Evolutionary conservation across 257 asterid genomes (phyloP).

Genomic region (Solanum dulcamara): DNA sequence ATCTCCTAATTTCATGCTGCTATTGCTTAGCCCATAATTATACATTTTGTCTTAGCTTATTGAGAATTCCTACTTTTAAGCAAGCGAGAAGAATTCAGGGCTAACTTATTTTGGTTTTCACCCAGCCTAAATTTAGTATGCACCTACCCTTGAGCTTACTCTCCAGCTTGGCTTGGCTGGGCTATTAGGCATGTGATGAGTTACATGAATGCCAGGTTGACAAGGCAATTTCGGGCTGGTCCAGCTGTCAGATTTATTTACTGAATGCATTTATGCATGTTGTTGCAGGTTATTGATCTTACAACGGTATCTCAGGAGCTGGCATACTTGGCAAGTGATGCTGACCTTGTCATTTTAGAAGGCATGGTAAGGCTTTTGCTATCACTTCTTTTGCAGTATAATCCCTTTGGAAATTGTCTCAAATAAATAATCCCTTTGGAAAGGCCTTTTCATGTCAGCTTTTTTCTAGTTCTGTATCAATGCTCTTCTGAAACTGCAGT

Average conservation of each 20-base stretch:
- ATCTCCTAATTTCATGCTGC: neutral
- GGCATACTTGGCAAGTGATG: slow-evolving; percentile 78
- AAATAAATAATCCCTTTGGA: neutral
- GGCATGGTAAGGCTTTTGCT: slow-evolving; percentile 61
- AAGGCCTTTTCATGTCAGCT: neutral
- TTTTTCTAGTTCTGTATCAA: neutral
- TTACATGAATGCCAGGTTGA: neutral
- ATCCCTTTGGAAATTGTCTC: neutral
- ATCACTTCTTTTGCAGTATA: neutral
- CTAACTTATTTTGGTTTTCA: neutral
- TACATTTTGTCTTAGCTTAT: neutral
- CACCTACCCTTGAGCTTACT: neutral
- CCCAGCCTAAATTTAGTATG: neutral
- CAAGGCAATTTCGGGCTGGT: neutral
- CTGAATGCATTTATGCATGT: neutral
- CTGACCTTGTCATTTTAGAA: slow-evolving; percentile 89
- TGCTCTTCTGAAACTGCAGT: neutral
- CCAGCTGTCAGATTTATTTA: neutral
- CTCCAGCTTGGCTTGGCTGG: neutral
- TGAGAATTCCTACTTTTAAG: neutral
- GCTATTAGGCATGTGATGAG: neutral
- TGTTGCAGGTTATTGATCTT: slow-evolving; percentile 75
- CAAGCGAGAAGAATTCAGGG: neutral
- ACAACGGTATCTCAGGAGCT: slow-evolving; percentile 82
- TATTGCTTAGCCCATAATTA: neutral